phyloP scores from a whole-genome alignment of 2,329 filamentous ascomycete species.

The Thelonectria olida region DNA sequence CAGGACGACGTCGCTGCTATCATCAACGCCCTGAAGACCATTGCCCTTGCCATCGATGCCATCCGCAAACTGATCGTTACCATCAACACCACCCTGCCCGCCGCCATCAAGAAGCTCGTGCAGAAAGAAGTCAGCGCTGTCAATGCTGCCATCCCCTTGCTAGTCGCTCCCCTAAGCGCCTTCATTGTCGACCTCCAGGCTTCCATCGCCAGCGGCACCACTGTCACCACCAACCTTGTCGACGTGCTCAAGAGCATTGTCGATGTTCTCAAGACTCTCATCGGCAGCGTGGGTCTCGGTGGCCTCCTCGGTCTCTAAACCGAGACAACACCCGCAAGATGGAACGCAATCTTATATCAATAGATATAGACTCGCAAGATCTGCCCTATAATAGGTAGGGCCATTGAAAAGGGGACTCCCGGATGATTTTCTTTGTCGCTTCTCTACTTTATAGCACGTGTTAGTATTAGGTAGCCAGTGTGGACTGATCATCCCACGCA shows the following conservation, averaged over 20 bases:
- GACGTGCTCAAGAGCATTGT: neutral
- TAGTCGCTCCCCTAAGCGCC: neutral
- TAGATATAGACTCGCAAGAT: neutral
- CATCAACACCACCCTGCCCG: neutral
- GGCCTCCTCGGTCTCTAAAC: neutral
- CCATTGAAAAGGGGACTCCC: neutral
- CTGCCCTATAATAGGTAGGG: neutral
- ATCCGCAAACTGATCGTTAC: neutral
- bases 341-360: neutral
- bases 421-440: neutral
- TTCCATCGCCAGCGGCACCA: neutral
- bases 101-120: neutral
- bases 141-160: neutral
- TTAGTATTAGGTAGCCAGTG: slow-evolving; percentile 4
- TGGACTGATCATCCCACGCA: slow-evolving; percentile 11
- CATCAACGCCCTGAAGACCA: neutral
- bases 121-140: neutral
- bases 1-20: neutral
- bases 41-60: neutral
- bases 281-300: neutral
- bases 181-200: neutral
- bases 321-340: neutral
- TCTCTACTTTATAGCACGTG: neutral
- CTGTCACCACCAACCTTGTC: neutral
- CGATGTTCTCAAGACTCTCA: neutral